Base-by-base conservation (phyloP, 441 rosid genomes). In the Hypseocharis bilobata region DNA sequence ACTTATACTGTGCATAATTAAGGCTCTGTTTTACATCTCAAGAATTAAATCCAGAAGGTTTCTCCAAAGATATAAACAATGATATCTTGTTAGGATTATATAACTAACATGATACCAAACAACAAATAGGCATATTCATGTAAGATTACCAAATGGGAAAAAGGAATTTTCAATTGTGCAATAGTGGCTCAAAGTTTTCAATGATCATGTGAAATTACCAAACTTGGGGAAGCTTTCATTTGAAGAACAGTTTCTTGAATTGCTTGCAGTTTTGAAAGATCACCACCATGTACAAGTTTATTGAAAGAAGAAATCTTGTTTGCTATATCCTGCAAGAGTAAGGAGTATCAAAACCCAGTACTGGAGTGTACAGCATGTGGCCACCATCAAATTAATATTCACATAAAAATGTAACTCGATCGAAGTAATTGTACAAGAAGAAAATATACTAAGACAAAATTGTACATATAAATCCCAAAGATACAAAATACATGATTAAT, bases 181-280 rank as follows among this genome's bases (percentile, higher is more conserved):
- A 8, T n/a, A n/a, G n/a, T n/a, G 10, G 28, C 13, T 52, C 29
- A 23, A 25, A 52, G 4, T 52, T 52, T 52, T 10, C 25, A 23
- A 52, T 22, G 0, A 45, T 52, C 16, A 52, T 23, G 23, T 22
- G 23, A 68, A 62, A 58, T 67, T 82, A 86, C 89, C 86, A 84
- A 74, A 63, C 79, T 69, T 19, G 55, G 44, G 30, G 86, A 84
- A 34, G 86, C 81, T 5, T 20, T 72, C 76, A 74, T 82, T 65
- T 80, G 87, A 54, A 73, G 82, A 75, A 84, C 66, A 67, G 79
- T 82, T 75, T 74, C 83, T 80, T 80, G 82, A 70, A 86, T 83
- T 52, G 76, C 78, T 74, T 74, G 78, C 60, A 82, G 80, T 68
- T 83, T 82, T 59, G 88, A 71, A 64, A 80, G 64, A 62, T 84